Percentiles rank a stretch among this genome's conserved stretches.
These are phyloP conservation scores for Aechmea fasciata DNA, from an alignment of 176 grass and related monocot species.

Conservation along the genomic window DNA sequence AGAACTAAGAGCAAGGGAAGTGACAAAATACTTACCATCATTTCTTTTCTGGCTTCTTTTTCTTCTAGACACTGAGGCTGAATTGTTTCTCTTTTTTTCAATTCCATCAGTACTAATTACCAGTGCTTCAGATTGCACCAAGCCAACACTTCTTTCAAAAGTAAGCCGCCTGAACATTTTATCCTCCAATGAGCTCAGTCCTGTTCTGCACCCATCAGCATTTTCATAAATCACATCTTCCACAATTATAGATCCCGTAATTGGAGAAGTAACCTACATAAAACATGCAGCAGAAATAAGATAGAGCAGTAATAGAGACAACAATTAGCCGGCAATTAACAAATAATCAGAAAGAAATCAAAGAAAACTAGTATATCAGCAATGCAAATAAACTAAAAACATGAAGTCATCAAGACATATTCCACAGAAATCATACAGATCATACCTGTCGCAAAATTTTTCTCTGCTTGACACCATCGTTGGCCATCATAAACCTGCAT, in stretches of 20 bases:
- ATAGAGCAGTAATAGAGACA: slow-evolving; percentile 8
- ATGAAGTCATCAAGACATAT: not conserved
- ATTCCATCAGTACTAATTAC: slow-evolving; percentile 26
- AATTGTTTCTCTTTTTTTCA: slow-evolving; percentile 37
- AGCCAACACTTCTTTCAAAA: slow-evolving; percentile 80
- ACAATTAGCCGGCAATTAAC: not conserved
- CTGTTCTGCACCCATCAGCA: slow-evolving; percentile 29
- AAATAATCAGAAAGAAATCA: not conserved
- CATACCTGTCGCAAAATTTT: slow-evolving; percentile 52
- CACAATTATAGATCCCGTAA: slow-evolving; percentile 83
- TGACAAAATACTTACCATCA: slow-evolving; percentile 23
- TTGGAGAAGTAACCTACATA: slow-evolving; percentile 55
- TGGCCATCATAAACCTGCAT: slow-evolving; percentile 91
- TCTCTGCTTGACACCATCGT: slow-evolving; percentile 81
- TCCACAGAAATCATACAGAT: not conserved
- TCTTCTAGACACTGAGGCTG: slow-evolving; percentile 42
- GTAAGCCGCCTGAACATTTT: slow-evolving; percentile 60
- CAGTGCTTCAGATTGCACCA: slow-evolving; percentile 94
- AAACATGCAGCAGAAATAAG: slow-evolving; percentile 20
- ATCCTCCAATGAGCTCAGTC: slow-evolving; percentile 20
- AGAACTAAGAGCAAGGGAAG: not conserved
- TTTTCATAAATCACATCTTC: slow-evolving; percentile 94
- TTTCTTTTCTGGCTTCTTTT: slow-evolving; percentile 49
- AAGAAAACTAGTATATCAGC: not conserved
- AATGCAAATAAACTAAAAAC: not conserved